These are phyloP conservation scores for Claviceps paspali DNA, from an alignment of 2,329 filamentous ascomycete species.

Conservation along the genomic window DNA sequence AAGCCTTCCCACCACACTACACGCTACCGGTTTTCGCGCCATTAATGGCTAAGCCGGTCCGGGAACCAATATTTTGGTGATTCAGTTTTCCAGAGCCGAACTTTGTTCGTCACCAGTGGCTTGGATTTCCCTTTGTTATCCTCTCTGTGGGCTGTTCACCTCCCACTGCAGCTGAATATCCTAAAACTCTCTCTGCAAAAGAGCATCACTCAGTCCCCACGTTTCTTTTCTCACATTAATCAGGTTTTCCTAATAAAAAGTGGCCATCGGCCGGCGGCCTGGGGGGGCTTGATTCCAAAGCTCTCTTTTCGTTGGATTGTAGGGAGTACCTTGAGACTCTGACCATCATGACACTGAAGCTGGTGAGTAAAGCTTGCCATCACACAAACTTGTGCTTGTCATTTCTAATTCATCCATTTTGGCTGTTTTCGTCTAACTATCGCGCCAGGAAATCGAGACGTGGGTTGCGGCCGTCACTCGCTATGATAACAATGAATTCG, in stretches of 20 bases:
- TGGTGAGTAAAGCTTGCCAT: conserved; percentile 25
- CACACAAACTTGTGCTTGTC: too few relatives aligned
- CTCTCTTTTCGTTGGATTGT: conserved; percentile 2
- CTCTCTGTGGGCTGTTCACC: too few relatives aligned
- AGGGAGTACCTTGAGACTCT: not conserved
- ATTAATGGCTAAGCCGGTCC: not conserved
- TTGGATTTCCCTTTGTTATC: too few relatives aligned
- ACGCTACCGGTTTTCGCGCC: not conserved
- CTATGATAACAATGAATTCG: conserved; percentile 97
- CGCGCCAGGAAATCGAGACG: conserved; percentile 80
- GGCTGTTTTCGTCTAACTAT: not conserved
- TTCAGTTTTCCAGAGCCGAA: too few relatives aligned
- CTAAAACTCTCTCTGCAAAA: not conserved
- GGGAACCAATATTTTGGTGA: too few relatives aligned
- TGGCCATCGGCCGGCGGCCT: not conserved
- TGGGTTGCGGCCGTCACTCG: conserved; percentile 84
- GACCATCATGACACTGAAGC: conserved; percentile 40
- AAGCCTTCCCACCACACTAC: too few relatives aligned
- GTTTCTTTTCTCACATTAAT: not conserved
- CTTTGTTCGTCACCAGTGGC: too few relatives aligned
- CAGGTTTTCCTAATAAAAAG: not conserved
- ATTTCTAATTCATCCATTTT: not conserved
- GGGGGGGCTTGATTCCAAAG: not conserved
- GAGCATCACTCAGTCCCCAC: not conserved
- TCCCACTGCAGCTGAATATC: not conserved